Percentiles rank a stretch among this genome's conserved stretches.
These are phyloP conservation scores for Neurospora cerealis DNA, from an alignment of 495 filamentous ascomycete genomes.

Conservation along the genomic window DNA sequence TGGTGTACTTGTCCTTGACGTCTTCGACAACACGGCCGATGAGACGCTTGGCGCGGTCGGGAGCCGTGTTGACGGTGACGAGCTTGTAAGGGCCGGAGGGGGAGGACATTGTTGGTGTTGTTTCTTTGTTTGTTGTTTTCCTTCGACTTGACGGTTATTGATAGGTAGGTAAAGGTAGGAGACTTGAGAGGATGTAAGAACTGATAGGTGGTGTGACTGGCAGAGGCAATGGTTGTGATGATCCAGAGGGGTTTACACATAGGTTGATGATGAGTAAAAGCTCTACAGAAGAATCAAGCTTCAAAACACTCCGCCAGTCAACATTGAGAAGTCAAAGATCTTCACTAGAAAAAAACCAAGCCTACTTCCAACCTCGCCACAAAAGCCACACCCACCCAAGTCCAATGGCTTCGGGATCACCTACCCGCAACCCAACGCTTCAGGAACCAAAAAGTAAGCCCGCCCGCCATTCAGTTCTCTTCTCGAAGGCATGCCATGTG, in stretches of 20 bases:
- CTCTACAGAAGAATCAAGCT: background rate
- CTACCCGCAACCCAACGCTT: background rate
- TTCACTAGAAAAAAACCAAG: background rate
- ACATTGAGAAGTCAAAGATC: background rate
- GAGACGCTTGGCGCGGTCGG: conserved; percentile 51
- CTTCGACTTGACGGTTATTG: background rate
- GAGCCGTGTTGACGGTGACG: conserved; percentile 59
- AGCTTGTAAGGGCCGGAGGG: conserved; percentile 47
- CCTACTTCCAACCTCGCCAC: background rate
- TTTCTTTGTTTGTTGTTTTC: conserved; percentile 1
- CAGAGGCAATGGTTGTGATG: background rate
- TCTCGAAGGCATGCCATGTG: background rate
- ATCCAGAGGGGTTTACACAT: background rate
- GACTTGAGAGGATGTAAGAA: background rate
- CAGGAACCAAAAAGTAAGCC: background rate
- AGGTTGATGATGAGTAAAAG: background rate
- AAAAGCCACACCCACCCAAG: background rate
- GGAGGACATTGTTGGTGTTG: conserved; percentile 1
- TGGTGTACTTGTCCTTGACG: conserved; percentile 49
- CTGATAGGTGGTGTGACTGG: background rate
- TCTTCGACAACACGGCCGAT: conserved; percentile 49
- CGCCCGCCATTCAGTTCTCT: background rate
- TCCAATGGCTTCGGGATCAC: background rate
- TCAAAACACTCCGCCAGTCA: background rate
- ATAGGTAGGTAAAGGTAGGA: background rate